These are phyloP conservation scores for Amaranthus hypochondriacus DNA, from an alignment of 148 eudicot species.

Conservation along the genomic window DNA sequence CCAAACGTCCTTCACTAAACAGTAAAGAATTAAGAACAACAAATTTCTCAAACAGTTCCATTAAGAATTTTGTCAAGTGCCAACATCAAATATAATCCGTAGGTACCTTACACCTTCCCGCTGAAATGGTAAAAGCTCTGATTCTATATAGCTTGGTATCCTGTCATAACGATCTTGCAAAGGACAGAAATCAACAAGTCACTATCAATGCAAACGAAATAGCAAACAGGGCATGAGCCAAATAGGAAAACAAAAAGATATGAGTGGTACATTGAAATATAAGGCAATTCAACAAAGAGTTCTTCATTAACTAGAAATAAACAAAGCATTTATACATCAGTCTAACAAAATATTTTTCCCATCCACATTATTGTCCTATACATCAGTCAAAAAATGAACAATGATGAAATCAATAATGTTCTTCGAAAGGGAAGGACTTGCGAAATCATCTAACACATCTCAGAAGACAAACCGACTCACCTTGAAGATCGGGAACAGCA, in stretches of 20 bases:
- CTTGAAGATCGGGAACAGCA: constrained; percentile 74
- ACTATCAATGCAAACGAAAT: constrained; percentile 6
- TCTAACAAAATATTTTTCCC: too few species aligned
- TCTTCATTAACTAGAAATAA: neutral
- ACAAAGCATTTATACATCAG: too few species aligned
- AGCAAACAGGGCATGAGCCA: constrained; percentile 2
- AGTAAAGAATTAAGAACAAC: neutral
- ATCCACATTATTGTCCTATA: too few species aligned
- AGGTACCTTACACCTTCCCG: constrained; percentile 89
- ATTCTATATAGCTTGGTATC: constrained; percentile 63
- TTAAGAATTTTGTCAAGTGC: neutral
- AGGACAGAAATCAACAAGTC: constrained; percentile 18
- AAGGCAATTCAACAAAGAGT: neutral
- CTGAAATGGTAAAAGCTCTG: constrained; percentile 86
- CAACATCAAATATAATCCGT: neutral
- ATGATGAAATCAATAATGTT: neutral
- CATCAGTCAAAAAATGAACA: neutral
- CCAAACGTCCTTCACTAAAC: neutral
- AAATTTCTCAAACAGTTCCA: too few species aligned
- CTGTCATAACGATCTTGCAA: constrained; percentile 64
- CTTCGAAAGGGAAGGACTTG: neutral
- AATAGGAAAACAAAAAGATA: neutral
- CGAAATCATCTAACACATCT: too few species aligned
- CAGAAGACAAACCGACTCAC: constrained; percentile 36
- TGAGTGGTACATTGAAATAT: neutral